Evolutionary conservation across 2,329 filamentous ascomycete genomes (phyloP), one percentile per base, ranked within the genome.

Genomic region (Fusarium penzigii): DNA sequence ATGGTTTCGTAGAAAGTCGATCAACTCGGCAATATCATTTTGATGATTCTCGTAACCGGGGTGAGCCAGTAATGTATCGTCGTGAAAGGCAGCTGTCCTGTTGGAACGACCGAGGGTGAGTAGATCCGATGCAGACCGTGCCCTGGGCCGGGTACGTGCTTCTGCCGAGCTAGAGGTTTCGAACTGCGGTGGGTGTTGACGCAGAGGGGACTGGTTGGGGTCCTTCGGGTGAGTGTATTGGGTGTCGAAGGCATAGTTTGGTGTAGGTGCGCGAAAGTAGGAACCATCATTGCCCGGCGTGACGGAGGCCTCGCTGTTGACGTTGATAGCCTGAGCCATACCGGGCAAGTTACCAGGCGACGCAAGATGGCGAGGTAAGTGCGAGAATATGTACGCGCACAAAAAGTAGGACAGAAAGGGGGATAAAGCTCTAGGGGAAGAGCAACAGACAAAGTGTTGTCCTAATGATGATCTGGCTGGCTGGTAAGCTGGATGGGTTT

Each of bases 1-100:
- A 17, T 74, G 74, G 40, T 73, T 77, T 49, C 71, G 75, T 42
- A 84, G 63, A 52, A 83, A 83, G n/a, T 79, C 74, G 40, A 76
- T 69, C 44, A 82, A 65, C 41, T 68, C 68, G 17, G 68, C 60
- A 36, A 72, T 55, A 36, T 69, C 69, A 55, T 68, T 65, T 44
- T 62, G 47, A 46, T 51, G 42, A 44, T 52, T 25, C 44, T 53
- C 36, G 48, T 49, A 47, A 34, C 54, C 53, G 16, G 61, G 49
- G 39, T 60, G 51, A 32, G 56, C 52, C 29, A 63, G 54, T 39
- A 58, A 51, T 16, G 56, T 54, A 50, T 56, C 60, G 48, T 61
- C 57, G 39, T 56, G 56, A 36, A 63, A 65, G 50, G 49, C 49
- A n/a, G 56, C 32, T 39, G 58, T 45, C 44, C 50, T 44, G 32